Base-by-base conservation (phyloP, 768 basidiomycete species). In the Tricholoma hemisulphureum region DNA sequence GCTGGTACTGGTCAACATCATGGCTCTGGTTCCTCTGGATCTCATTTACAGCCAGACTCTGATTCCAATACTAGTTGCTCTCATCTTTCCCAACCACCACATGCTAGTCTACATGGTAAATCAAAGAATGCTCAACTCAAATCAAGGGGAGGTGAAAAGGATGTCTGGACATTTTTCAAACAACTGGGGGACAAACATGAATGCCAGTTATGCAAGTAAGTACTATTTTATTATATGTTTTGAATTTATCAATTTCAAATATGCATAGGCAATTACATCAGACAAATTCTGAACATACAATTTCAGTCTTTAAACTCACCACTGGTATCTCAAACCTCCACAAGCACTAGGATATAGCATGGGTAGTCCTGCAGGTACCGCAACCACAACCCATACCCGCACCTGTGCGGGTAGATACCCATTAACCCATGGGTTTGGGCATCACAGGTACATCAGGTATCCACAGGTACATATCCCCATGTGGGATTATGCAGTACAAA, bases 261-360 rank as follows among this genome's bases (percentile, higher is more conserved):
- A 41, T 41, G 18, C 39, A 41, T 41, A 41, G 39, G 39, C 39
- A 41, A 41, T 20, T 41, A 41, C 39, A 58, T n/a, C 34, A 21
- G 53, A 23, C 23, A 31, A 52, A 58, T 43, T 24, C 9, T 21
- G 45, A 58, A 24, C 51, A 58, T 43, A 8, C 34, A 46, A 49
- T 59, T 41, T 21, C 37, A 18, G 28, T n/a, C 13, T 59, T 57
- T 50, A 39, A 55, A 24, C 26, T 18, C 46, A 56, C 16, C 28
- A 64, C 63, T 23, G 60, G 54, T 18, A 58, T 56, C 2, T 53
- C 31, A 14, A 34, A 49, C 32, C 54, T 61, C 16, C 35, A 54
- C 24, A 49, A 52, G 39, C 62, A 60, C 26, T 50, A 54, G 43
- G 23, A 21, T 45, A 43, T 21, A 20, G n/a, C 54, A 55, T 18